Conservation (phyloP, 2,329 filamentous ascomycete genomes). For the Diaporthe eres region DNA sequence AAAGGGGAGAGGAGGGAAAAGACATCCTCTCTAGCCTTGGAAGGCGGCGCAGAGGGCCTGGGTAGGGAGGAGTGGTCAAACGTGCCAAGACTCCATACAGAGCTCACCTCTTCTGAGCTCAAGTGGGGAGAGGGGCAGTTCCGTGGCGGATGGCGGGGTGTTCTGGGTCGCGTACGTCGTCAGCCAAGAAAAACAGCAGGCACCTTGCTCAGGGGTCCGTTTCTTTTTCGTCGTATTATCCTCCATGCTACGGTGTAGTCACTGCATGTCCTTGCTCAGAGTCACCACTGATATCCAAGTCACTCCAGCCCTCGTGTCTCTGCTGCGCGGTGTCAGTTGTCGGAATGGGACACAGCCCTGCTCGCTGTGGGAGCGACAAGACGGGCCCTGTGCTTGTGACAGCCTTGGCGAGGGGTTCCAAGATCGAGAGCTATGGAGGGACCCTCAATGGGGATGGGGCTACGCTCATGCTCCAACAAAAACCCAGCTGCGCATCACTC, state of each 20-base stretch:
- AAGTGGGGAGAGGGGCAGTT: conserved; percentile 39
- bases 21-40: conserved; percentile 9
- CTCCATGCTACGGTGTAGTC: not conserved
- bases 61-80: conserved; percentile 34
- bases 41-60: conserved; percentile 13
- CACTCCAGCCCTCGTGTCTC: not conserved
- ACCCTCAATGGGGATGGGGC: conserved; percentile 4
- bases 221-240: conserved; percentile 8
- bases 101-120: conserved; percentile 35
- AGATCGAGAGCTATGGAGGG: not conserved
- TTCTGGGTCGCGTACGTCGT: conserved; percentile 20
- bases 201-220: conserved; percentile 17
- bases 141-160: conserved; percentile 30
- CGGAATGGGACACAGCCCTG: not conserved
- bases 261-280: not conserved
- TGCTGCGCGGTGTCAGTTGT: not conserved
- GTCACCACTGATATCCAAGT: no score
- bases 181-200: conserved; percentile 23
- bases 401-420: conserved; percentile 17
- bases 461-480: not conserved
- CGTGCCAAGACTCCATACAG: conserved; percentile 41
- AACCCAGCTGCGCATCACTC: conserved; percentile 19
- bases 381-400: conserved; percentile 11
- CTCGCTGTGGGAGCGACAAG: not conserved
- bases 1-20: not conserved